phyloP scores from a whole-genome alignment of 2,329 filamentous ascomycete genomes.

The Botrytis tulipae region DNA sequence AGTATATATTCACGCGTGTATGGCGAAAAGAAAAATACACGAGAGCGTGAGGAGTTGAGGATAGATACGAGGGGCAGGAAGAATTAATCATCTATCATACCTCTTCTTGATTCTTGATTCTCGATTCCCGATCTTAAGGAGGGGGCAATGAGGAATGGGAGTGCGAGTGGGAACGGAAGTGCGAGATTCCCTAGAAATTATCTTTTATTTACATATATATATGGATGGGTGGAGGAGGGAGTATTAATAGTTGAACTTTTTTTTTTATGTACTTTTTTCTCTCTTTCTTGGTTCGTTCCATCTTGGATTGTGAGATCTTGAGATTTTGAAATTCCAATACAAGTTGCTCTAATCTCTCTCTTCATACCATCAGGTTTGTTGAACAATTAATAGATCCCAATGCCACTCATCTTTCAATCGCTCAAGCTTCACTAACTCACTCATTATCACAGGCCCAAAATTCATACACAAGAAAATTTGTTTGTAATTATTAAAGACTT shows the following conservation, averaged over 20 bases:
- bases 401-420: not conserved
- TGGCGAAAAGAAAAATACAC: too few relatives aligned
- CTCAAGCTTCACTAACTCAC: not conserved
- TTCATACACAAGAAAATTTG: conserved; percentile 1
- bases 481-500: conserved; percentile 20
- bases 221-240: not conserved
- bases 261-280: not conserved
- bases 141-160: too few relatives aligned
- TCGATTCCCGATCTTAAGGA: too few relatives aligned
- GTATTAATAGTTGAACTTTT: not conserved
- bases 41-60: too few relatives aligned
- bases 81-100: too few relatives aligned
- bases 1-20: too few relatives aligned
- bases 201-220: not conserved
- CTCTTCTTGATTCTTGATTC: too few relatives aligned
- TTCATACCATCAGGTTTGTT: not conserved
- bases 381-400: not conserved
- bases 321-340: not conserved
- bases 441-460: not conserved
- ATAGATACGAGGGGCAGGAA: too few relatives aligned
- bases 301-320: too few relatives aligned
- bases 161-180: not conserved
- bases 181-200: not conserved
- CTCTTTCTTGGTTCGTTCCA: not conserved
- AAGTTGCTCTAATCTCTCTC: not conserved